These are phyloP conservation scores for Solanum verrucosum DNA, from an alignment of 257 asterid species.

Conservation along the genomic window DNA sequence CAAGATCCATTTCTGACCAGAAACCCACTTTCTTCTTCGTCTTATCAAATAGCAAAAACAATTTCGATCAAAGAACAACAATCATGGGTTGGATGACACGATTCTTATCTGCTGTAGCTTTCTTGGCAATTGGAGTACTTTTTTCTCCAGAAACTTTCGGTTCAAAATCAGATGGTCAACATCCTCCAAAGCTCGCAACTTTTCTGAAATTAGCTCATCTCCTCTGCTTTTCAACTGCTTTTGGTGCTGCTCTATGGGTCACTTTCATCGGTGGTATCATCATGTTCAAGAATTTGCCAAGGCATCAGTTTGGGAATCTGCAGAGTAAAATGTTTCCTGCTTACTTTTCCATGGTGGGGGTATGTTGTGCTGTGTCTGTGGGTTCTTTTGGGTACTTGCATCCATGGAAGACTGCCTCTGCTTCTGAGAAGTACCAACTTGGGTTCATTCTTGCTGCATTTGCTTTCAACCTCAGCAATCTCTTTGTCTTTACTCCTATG, in stretches of 20 bases:
- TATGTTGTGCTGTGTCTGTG: slow-evolving; percentile 76
- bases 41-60: not conserved
- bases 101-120: slow-evolving; percentile 64
- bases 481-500: slow-evolving; percentile 84
- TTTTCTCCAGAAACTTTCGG: slow-evolving; percentile 92
- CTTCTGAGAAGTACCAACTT: slow-evolving; percentile 76
- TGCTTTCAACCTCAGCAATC: slow-evolving; percentile 87
- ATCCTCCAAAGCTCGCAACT: slow-evolving; percentile 33
- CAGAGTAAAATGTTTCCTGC: slow-evolving; percentile 99
- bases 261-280: slow-evolving; percentile 99
- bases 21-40: not conserved
- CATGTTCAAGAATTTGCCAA: slow-evolving; percentile 94
- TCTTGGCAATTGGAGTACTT: slow-evolving; percentile 69
- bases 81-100: slow-evolving; percentile 81
- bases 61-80: not conserved
- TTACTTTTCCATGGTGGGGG: slow-evolving; percentile 90
- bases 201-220: slow-evolving; percentile 72
- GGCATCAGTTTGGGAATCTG: slow-evolving; percentile 95
- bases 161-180: slow-evolving; percentile 52
- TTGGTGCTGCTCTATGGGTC: slow-evolving; percentile 97
- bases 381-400: slow-evolving; percentile 86
- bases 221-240: slow-evolving; percentile 88
- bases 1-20: not conserved
- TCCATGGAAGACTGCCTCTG: slow-evolving; percentile 76
- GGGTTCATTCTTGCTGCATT: slow-evolving; percentile 81